These are phyloP conservation scores for Colletotrichum sansevieriae DNA, from an alignment of 2,329 filamentous ascomycete species.

Conservation along the genomic window DNA sequence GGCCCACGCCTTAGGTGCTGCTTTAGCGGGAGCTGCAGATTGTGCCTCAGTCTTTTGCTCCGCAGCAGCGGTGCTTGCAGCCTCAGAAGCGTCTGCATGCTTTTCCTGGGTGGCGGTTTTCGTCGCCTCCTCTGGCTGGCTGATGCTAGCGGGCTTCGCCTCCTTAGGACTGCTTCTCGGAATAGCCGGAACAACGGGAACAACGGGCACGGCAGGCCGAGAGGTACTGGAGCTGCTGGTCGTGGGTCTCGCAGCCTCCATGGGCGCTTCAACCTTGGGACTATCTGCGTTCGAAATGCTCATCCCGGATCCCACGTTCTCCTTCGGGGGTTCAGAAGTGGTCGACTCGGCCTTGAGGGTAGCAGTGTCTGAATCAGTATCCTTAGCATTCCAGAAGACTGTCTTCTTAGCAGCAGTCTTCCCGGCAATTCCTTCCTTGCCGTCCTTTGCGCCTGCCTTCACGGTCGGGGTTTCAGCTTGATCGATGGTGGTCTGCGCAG, in stretches of 20 bases:
- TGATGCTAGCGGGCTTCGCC: slow-evolving; percentile 40
- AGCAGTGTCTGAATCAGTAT: slow-evolving; percentile 25
- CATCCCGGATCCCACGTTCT: slow-evolving; percentile 20
- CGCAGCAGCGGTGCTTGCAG: slow-evolving; percentile 33
- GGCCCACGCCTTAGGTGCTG: slow-evolving; percentile 56
- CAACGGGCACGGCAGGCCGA: slow-evolving; percentile 55
- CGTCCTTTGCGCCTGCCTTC: slow-evolving; percentile 42
- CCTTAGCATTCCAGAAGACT: slow-evolving; percentile 16
- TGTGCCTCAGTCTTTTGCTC: slow-evolving; percentile 34
- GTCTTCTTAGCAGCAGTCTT: slow-evolving; percentile 41
- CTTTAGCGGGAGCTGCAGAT: slow-evolving; percentile 45
- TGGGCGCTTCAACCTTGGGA: slow-evolving; percentile 33
- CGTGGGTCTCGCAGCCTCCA: slow-evolving; percentile 37
- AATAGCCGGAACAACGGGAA: slow-evolving; percentile 62
- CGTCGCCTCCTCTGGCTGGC: slow-evolving; percentile 26
- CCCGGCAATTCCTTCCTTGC: slow-evolving; percentile 43
- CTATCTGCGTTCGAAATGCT: slow-evolving; percentile 25
- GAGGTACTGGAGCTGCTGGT: slow-evolving; percentile 39
- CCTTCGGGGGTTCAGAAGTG: slow-evolving; percentile 24
- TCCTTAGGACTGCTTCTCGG: slow-evolving; percentile 55
- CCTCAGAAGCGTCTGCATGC: slow-evolving; percentile 42
- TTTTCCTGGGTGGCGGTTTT: slow-evolving; percentile 44
- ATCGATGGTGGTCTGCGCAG: slow-evolving; percentile 48
- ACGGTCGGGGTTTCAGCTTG: slow-evolving; percentile 42
- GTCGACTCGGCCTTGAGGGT: slow-evolving; percentile 22